Conservation (phyloP, 371 early-diverging fungal genomes). For the Mucor plumbeus region DNA sequence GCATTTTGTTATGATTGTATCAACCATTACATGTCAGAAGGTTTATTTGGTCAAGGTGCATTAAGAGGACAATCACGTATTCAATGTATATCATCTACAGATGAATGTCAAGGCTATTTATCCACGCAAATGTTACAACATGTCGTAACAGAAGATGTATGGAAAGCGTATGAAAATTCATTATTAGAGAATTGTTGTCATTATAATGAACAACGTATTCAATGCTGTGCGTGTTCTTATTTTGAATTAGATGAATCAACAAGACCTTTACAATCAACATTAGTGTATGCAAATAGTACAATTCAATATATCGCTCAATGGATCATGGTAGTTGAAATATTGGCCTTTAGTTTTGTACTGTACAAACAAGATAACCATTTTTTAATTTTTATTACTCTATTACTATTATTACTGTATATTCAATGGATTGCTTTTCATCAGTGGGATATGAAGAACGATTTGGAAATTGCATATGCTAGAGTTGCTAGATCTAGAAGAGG, state of each 20-base stretch:
- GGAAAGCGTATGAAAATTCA: constrained; percentile 49
- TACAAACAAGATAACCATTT: not conserved
- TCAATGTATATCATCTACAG: constrained; percentile 47
- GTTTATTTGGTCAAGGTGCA: constrained; percentile 63
- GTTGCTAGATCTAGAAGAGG: constrained; percentile 40
- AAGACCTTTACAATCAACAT: constrained; percentile 13
- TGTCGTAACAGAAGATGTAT: constrained; percentile 38
- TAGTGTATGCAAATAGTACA: not conserved
- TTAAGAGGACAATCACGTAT: constrained; percentile 48
- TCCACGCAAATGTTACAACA: constrained; percentile 29
- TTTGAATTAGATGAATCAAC: constrained; percentile 53
- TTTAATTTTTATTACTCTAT: constrained; percentile 12
- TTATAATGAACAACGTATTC: constrained; percentile 29
- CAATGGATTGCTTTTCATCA: constrained; percentile 18
- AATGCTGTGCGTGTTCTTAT: constrained; percentile 61
- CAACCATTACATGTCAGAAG: constrained; percentile 49
- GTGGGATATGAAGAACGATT: constrained; percentile 43
- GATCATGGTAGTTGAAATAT: constrained; percentile 38
- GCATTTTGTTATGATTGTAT: constrained; percentile 60
- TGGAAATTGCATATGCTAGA: constrained; percentile 41
- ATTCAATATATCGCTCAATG: constrained; percentile 23
- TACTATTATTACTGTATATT: constrained; percentile 4
- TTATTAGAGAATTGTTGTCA: constrained; percentile 43
- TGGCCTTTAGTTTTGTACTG: constrained; percentile 12
- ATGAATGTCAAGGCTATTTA: constrained; percentile 44